Percentiles rank a stretch among this genome's conserved stretches.
phyloP scores from a whole-genome alignment of 208 protist species.

The Leishmania amazonensis region DNA sequence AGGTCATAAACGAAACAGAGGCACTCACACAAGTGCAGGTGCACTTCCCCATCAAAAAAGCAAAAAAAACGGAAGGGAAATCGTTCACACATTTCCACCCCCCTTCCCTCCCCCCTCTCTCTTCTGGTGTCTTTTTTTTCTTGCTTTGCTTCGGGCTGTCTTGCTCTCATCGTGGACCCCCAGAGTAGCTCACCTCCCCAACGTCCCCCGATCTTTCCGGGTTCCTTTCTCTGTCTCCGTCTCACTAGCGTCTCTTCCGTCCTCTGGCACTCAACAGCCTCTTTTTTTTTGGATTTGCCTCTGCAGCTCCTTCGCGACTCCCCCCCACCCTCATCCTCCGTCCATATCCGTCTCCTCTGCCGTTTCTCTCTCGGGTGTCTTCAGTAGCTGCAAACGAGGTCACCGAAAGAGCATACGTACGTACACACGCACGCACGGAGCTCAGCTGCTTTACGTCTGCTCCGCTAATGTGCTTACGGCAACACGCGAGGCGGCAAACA shows the following conservation, averaged over 20 bases:
- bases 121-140: background rate
- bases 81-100: background rate
- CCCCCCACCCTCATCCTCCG: background rate
- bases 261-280: background rate
- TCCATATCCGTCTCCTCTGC: background rate
- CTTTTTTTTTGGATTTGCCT: background rate
- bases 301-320: background rate
- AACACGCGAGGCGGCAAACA: background rate
- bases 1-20: background rate
- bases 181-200: no score
- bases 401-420: no score
- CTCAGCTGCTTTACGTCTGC: background rate
- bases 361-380: no score
- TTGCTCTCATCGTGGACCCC: no score
- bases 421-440: background rate
- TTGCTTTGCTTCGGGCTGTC: no score
- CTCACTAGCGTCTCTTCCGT: constrained; percentile 2
- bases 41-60: background rate
- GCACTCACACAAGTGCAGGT: background rate
- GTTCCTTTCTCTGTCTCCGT: background rate
- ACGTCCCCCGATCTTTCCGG: background rate
- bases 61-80: background rate
- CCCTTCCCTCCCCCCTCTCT: no score
- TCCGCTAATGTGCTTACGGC: background rate
- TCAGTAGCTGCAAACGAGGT: no score